phyloP scores from a whole-genome alignment of 495 filamentous ascomycete genomes.

The Neurospora intermedia region DNA sequence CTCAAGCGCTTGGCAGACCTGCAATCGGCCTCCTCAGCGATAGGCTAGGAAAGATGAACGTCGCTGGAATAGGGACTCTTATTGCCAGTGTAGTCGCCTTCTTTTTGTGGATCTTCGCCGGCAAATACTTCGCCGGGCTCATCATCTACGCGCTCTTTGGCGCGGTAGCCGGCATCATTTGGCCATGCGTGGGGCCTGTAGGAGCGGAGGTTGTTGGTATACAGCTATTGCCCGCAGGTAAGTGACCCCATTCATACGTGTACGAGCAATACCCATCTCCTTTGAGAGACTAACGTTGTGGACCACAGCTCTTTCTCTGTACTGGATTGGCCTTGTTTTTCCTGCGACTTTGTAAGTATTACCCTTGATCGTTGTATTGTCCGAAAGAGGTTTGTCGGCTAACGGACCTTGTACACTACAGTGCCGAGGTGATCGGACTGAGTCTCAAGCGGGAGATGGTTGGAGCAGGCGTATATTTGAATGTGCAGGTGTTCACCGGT shows the following conservation, averaged over 20 bases:
- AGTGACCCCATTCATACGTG: background rate
- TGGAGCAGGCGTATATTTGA: slow-evolving; percentile 26
- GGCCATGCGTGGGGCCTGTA: slow-evolving; percentile 63
- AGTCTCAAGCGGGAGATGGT: slow-evolving; percentile 39
- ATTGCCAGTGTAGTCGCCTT: slow-evolving; percentile 50
- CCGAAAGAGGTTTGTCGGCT: background rate
- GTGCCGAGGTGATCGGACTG: slow-evolving; percentile 63
- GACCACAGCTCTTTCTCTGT: slow-evolving; percentile 48
- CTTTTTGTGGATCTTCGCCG: slow-evolving; percentile 56
- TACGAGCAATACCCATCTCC: background rate
- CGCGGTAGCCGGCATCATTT: slow-evolving; percentile 60
- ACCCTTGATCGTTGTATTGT: background rate
- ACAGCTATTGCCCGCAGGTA: slow-evolving; percentile 53
- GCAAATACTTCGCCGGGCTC: slow-evolving; percentile 52
- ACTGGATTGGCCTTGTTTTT: slow-evolving; percentile 62
- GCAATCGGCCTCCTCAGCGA: slow-evolving; percentile 60
- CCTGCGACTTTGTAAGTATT: slow-evolving; percentile 52
- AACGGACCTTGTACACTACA: slow-evolving; percentile 1
- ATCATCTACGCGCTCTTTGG: slow-evolving; percentile 66
- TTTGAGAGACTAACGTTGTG: background rate
- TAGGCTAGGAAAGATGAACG: slow-evolving; percentile 53
- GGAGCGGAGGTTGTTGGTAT: slow-evolving; percentile 70
- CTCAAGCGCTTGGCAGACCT: slow-evolving; percentile 43
- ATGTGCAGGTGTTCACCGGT: slow-evolving; percentile 32
- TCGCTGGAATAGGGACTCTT: slow-evolving; percentile 50